Evolutionary conservation across 345 rosid genomes (phyloP), one percentile per base, ranked within the genome.

Genomic region (Boechera retrofracta): DNA sequence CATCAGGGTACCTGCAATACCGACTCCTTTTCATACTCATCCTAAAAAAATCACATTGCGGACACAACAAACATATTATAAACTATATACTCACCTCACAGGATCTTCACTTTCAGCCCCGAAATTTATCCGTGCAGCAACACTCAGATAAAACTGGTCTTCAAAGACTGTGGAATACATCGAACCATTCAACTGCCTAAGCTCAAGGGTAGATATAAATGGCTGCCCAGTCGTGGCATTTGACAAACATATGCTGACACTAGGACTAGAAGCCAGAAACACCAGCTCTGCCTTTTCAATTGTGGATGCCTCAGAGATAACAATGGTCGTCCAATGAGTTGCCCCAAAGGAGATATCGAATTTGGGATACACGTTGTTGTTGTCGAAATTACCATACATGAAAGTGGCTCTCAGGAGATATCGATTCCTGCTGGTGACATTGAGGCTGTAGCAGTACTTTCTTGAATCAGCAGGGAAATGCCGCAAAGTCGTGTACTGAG

Each of bases 151-250:
- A 79, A 80, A 93, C 68, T 52, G 86, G 68, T 89, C 85, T 81
- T 96, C 99, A 60, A 0, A 85, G 15, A 33, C 71, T 2, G 96
- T 93, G n/a, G 16, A 57, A 77, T 96, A 96, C 79, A 89, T 80
- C 4, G 97, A 93, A 71, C 97, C 99, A 62, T 90, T 91, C 86
- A 96, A 83, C 73, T 90, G 96, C 26, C 99, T 93, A 44, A 96
- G 93, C 91, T 96, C 99, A 70, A 96, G 94, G 29, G 98, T 93
- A 31, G 99, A 96, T 77, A 96, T 89, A 86, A 96, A 96, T 35
- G 98, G 99, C 84, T 87, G 89, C 10, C 99, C 97, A 1, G 98
- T 93, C 10, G 98, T 96, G 47, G 99, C 99, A 77, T 93, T 93
- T 4, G 99, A 96, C 75, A 96, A 82, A 79, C 99, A 96, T 70